Evolutionary conservation across 768 basidiomycete genomes (phyloP).

Genomic region (Collybia sp.): DNA sequence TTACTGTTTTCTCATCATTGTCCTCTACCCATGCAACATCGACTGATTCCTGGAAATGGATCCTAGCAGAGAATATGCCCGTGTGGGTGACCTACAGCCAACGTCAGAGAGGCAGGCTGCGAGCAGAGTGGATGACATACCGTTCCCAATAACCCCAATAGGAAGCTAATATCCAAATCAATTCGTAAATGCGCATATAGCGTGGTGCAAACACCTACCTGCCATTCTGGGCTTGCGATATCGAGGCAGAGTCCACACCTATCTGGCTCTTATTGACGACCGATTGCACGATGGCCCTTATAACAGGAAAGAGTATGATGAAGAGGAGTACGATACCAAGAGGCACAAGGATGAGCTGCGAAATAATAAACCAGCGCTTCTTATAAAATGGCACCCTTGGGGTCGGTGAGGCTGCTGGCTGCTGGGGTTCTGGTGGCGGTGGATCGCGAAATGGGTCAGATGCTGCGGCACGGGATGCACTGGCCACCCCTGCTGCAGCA

Average conservation of each 20-base stretch:
- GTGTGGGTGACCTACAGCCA: constrained; percentile 54
- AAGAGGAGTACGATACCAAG: constrained; percentile 62
- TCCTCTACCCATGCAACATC: constrained; percentile 52
- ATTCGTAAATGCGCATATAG: background rate
- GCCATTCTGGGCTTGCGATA: constrained; percentile 48
- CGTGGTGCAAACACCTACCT: constrained; percentile 35
- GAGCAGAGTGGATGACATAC: constrained; percentile 24
- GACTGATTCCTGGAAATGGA: constrained; percentile 54
- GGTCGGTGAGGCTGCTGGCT: constrained; percentile 13
- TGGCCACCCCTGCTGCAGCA: too few species aligned
- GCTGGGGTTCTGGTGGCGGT: constrained; percentile 11
- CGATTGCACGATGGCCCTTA: constrained; percentile 60
- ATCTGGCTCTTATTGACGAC: constrained; percentile 55
- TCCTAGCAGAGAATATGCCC: constrained; percentile 59
- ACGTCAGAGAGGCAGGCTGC: background rate
- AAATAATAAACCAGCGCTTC: constrained; percentile 60
- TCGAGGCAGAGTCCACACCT: constrained; percentile 46
- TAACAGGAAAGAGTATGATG: constrained; percentile 63
- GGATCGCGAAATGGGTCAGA: constrained; percentile 9
- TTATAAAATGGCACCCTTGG: constrained; percentile 48
- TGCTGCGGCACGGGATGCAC: too few species aligned
- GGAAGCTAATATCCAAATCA: constrained; percentile 35
- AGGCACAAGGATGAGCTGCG: constrained; percentile 41
- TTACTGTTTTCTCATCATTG: constrained; percentile 33
- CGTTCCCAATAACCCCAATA: constrained; percentile 45